Percentiles rank a stretch among this genome's conserved stretches.
Conservation (phyloP, 1,284 basidiomycete species). For the Ceratobasidium papillatum region DNA sequence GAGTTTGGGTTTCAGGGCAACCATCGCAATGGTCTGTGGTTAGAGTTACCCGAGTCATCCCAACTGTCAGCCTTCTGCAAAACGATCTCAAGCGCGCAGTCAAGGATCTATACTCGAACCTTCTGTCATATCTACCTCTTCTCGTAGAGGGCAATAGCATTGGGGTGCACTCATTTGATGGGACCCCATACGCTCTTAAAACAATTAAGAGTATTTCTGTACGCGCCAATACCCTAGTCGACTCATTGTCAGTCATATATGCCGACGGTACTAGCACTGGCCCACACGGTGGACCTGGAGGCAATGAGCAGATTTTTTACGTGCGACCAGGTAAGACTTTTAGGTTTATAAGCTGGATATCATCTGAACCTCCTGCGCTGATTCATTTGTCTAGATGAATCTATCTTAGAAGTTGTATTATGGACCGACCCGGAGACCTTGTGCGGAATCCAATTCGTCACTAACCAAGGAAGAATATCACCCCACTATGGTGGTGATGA, state of each 20-base stretch:
- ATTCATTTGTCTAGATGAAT: constrained; percentile 1
- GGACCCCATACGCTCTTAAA: not conserved
- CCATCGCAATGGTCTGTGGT: constrained; percentile 13
- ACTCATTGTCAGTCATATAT: not conserved
- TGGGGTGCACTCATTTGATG: not conserved
- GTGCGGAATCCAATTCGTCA: constrained; percentile 10
- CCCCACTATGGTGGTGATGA: not conserved
- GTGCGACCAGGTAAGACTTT: not conserved
- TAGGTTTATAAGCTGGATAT: not conserved
- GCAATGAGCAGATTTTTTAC: not conserved
- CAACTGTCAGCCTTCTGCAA: not conserved
- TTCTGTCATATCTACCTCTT: constrained; percentile 7
- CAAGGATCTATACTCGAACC: not conserved
- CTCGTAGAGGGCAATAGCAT: not conserved
- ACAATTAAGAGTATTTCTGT: constrained; percentile 4
- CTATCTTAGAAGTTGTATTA: not conserved
- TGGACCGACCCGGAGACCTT: not conserved
- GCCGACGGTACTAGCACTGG: not conserved
- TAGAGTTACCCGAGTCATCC: constrained; percentile 24
- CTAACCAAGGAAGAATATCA: not conserved
- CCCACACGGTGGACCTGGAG: not conserved
- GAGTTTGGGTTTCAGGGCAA: too few species aligned
- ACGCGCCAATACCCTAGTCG: not conserved
- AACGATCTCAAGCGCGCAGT: not conserved
- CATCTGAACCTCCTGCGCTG: not conserved